Evolutionary conservation across 345 rosid genomes (phyloP).

Genomic region (Rhodamnia rubescens): DNA sequence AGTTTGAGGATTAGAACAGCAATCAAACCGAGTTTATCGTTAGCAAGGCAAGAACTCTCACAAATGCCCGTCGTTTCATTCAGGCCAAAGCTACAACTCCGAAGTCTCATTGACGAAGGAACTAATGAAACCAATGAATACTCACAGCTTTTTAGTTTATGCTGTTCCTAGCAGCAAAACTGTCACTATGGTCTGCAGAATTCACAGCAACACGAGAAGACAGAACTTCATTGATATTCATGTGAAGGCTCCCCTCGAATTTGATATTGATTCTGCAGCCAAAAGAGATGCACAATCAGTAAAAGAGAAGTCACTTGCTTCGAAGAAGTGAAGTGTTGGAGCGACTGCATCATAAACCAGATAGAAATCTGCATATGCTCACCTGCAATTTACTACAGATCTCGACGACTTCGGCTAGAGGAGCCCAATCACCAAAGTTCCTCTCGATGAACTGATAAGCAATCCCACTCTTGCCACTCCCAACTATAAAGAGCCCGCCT

Average conservation of each 20-base stretch:
- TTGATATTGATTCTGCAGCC: not conserved
- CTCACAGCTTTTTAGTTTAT: not conserved
- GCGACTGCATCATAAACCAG: not conserved
- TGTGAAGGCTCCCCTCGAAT: not conserved
- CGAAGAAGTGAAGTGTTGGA: not conserved
- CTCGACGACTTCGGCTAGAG: conserved; percentile 40
- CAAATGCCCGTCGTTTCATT: not conserved
- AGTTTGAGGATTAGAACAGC: not conserved
- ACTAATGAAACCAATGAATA: not conserved
- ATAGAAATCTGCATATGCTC: not conserved
- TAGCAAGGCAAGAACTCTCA: not conserved
- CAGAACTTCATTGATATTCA: not conserved
- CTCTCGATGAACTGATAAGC: conserved; percentile 62
- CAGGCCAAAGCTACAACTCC: not conserved
- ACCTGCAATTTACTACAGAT: conserved; percentile 45
- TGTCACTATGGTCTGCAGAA: not conserved
- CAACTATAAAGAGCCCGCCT: conserved; percentile 52
- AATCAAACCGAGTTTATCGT: not conserved
- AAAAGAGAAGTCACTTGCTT: not conserved
- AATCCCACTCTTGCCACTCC: conserved; percentile 38
- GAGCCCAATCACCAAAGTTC: conserved; percentile 68
- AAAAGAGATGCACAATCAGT: not conserved
- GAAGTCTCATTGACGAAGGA: not conserved
- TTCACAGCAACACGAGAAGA: not conserved
- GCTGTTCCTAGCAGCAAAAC: not conserved